Evolutionary conservation across 495 filamentous ascomycete species (phyloP).

Genomic region (Tuber brumale): DNA sequence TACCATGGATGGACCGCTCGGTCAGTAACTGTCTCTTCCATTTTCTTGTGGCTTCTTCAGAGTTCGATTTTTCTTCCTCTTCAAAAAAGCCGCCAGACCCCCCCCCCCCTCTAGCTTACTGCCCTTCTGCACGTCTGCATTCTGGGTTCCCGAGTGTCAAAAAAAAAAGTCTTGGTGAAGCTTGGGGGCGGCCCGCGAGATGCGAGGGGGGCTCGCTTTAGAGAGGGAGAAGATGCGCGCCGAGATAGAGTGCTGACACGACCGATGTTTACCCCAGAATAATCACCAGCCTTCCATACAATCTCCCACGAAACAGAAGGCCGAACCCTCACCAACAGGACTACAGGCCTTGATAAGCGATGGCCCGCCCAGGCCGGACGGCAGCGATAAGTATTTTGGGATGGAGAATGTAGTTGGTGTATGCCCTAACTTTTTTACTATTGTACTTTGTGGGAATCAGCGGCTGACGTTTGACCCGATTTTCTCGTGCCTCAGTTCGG

Average conservation of each 20-base stretch:
- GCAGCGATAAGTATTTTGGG: slow-evolving; percentile 97
- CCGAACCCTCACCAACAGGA: slow-evolving; percentile 31
- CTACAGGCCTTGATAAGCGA: slow-evolving; percentile 31
- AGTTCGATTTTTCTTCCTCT: slow-evolving; percentile 12
- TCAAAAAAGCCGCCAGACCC: slow-evolving; percentile 10
- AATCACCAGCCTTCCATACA: slow-evolving; percentile 24
- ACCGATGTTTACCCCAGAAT: slow-evolving; percentile 25
- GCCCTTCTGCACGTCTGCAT: slow-evolving; percentile 14
- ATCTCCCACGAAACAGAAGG: slow-evolving; percentile 36
- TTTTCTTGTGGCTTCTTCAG: not conserved
- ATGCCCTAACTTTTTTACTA: slow-evolving; percentile 17
- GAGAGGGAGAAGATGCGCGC: slow-evolving; percentile 20
- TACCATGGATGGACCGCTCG: slow-evolving; percentile 38
- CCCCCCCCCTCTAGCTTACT: slow-evolving; percentile 6
- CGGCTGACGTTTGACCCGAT: slow-evolving; percentile 32
- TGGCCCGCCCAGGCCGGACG: slow-evolving; percentile 52
- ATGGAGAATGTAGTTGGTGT: slow-evolving; percentile 76
- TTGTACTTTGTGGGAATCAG: slow-evolving; percentile 10
- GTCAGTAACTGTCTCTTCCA: slow-evolving; percentile 27
- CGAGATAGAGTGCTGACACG: slow-evolving; percentile 35
- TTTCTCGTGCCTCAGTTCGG: slow-evolving; percentile 60
- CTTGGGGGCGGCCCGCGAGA: slow-evolving; percentile 24
- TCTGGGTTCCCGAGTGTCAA: slow-evolving; percentile 11
- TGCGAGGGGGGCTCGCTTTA: slow-evolving; percentile 26
- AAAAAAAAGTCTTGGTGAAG: slow-evolving; percentile 32